A percentile compares a stretch with the other conserved stretches of the same genome.
These are phyloP conservation scores for Aspergillus fumigatus DNA, from an alignment of 2,329 filamentous ascomycete genomes.

Conservation along the genomic window DNA sequence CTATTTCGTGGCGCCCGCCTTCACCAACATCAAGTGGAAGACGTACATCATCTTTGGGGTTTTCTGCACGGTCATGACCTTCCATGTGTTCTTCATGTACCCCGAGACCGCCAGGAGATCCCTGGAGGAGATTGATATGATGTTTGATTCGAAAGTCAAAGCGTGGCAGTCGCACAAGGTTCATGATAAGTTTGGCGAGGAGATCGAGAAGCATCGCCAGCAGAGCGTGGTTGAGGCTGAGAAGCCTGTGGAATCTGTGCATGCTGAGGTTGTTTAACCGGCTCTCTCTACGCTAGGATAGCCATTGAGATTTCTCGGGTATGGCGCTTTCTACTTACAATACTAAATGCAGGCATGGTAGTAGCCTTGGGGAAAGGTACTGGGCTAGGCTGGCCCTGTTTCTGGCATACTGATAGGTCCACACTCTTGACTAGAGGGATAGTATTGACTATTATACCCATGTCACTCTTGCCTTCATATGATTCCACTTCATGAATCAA, in stretches of 20 bases:
- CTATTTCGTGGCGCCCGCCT: conserved; percentile 55
- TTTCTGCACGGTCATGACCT: conserved; percentile 64
- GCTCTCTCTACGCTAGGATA: background rate
- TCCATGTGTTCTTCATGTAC: conserved; percentile 64
- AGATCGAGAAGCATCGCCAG: conserved; percentile 20
- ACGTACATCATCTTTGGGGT: conserved; percentile 73
- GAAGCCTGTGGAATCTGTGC: conserved; percentile 6
- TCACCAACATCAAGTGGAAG: conserved; percentile 55
- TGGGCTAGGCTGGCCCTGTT: too few species aligned
- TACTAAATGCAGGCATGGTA: too few species aligned
- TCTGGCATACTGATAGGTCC: background rate
- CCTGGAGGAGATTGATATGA: conserved; percentile 70
- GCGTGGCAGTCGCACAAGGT: conserved; percentile 27
- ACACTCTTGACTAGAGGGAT: background rate
- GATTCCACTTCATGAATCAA: background rate
- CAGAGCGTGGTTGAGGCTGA: conserved; percentile 10
- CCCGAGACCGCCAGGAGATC: conserved; percentile 67
- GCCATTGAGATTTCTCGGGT: too few species aligned
- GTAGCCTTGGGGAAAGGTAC: too few species aligned
- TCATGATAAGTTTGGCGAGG: conserved; percentile 20
- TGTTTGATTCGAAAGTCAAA: conserved; percentile 49
- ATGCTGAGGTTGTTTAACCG: conserved; percentile 12
- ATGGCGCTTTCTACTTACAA: too few species aligned
- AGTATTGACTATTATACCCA: background rate
- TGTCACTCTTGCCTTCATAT: background rate